phyloP scores from a whole-genome alignment of 2,329 filamentous ascomycete species.

The Epichloe bromicola region DNA sequence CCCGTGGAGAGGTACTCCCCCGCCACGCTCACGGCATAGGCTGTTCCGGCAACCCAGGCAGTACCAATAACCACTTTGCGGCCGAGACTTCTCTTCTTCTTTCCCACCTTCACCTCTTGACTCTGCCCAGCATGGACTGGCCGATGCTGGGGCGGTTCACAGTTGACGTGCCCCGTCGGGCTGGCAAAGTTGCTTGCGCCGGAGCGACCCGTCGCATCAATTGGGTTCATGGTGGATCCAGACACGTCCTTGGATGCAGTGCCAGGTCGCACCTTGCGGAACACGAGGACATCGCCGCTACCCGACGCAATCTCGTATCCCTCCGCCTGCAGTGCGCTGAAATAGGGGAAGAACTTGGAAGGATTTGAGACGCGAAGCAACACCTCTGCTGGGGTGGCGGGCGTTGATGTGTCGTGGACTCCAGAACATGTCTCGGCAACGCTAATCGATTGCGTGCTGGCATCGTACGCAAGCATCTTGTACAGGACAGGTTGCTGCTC shows the following conservation, averaged over 20 bases:
- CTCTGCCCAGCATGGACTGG: constrained; percentile 24
- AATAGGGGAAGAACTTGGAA: constrained; percentile 51
- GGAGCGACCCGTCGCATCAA: constrained; percentile 38
- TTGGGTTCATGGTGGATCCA: constrained; percentile 36
- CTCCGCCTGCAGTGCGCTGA: constrained; percentile 41
- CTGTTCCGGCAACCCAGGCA: constrained; percentile 38
- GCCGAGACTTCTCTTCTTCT: constrained; percentile 25
- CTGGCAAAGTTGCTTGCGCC: constrained; percentile 47
- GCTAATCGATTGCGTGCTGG: constrained; percentile 41
- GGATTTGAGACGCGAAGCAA: constrained; percentile 49
- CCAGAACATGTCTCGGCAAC: constrained; percentile 48
- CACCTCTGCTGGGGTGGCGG: constrained; percentile 45
- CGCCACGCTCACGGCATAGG: constrained; percentile 46
- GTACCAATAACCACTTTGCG: constrained; percentile 41
- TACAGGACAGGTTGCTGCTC: constrained; percentile 25
- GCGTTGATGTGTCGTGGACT: constrained; percentile 31
- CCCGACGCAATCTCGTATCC: constrained; percentile 57
- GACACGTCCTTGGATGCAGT: constrained; percentile 7
- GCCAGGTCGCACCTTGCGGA: constrained; percentile 40
- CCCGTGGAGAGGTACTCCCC: constrained; percentile 42
- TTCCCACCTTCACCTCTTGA: constrained; percentile 21
- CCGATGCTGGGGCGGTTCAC: constrained; percentile 29
- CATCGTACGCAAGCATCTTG: constrained; percentile 55
- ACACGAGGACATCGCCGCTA: constrained; percentile 49
- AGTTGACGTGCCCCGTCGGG: constrained; percentile 53